These are phyloP conservation scores for Sporothrix sp. DNA, from an alignment of 2,329 filamentous ascomycete genomes.

Conservation along the genomic window DNA sequence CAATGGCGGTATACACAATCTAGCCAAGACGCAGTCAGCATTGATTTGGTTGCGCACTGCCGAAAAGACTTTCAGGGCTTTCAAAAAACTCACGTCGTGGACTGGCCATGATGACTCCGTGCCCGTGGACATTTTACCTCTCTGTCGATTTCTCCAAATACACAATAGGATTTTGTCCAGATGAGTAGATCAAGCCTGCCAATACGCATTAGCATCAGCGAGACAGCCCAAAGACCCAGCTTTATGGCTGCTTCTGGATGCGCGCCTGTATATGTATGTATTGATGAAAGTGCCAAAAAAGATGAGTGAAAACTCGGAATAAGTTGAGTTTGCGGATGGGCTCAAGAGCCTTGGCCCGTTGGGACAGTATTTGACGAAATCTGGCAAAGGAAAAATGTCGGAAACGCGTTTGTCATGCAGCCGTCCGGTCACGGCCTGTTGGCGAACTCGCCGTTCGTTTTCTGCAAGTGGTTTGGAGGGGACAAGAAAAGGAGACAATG, in stretches of 20 bases:
- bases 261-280: neutral
- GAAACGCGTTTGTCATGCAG: conserved; percentile 8
- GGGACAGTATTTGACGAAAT: no score
- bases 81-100: conserved; percentile 32
- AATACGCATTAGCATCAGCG: neutral
- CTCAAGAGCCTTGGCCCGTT: no score
- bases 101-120: conserved; percentile 38
- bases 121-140: neutral
- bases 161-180: no score
- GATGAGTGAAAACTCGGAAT: neutral
- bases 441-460: no score
- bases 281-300: neutral
- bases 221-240: neutral
- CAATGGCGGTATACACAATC: conserved; percentile 77
- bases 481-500: no score
- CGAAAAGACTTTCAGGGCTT: no score
- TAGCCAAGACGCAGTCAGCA: conserved; percentile 28
- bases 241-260: conserved; percentile 2
- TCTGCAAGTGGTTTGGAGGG: no score
- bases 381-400: neutral
- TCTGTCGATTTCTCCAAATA: neutral
- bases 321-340: no score
- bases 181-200: no score
- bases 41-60: neutral
- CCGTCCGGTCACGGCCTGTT: conserved; percentile 7